Evolutionary conservation across 2,329 filamentous ascomycete genomes (phyloP), one percentile per base, ranked within the genome.

Genomic region (Blastomyces silverae): DNA sequence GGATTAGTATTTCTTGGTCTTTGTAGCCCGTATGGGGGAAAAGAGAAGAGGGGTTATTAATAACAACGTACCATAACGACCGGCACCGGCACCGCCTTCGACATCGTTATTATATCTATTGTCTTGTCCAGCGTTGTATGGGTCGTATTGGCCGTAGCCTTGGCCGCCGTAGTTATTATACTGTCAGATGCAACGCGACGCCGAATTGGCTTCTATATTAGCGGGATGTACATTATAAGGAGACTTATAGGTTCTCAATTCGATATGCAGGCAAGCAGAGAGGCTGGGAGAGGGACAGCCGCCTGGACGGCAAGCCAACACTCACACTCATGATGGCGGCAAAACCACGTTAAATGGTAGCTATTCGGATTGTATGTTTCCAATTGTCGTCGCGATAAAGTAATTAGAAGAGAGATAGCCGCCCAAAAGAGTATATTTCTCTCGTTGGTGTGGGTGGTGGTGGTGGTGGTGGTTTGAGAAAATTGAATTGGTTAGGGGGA

Each of bases 141-240:
- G 83, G 73, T 85, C 83, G 73, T 81, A 84, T 68, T 83, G 80
- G 73, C 80, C 81, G 72, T 83, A 84, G 71, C 80, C 79, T 48
- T 62, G 63, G 64, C 65, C 70, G 28, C 59, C 73, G 64, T 74
- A 70, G 63, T 68, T 70, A 64, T 73, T 71, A 66, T 67, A 69
- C 67, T 73, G 68, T 70, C 70, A 31, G 0, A 44, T 22, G 11
- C 31, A 3, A 52, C 64, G 57, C 63, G 53, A 59, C 65, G 64
- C 42, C 42, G 4, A 67, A 70, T 67, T 67, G 68, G 25, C 8
- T 15, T 50, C 7, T 8, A 22, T 15, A 52, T 52, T 28, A 52
- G 48, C 48, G n/a, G 7, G 48, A 28, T 15, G 25, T 25, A 52
- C n/a, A 13, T 22, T 10, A 15, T 52, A 52, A 22, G 22, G 11